Base-by-base conservation (phyloP, 1,284 basidiomycete genomes). In the Takashimella koratensis region DNA sequence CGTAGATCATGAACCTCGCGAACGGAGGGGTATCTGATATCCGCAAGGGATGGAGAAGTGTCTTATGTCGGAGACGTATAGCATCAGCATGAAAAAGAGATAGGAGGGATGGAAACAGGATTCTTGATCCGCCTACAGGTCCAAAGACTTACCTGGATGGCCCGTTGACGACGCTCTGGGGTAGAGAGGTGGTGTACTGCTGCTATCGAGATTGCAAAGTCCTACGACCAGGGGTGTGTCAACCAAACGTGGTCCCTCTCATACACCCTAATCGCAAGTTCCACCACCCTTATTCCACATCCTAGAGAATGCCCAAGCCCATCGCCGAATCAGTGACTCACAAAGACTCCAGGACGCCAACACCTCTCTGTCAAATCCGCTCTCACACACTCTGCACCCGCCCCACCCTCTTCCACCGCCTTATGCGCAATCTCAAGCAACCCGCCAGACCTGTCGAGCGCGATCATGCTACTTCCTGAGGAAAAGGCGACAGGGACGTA, bases 101-200 rank as follows among this genome's bases (percentile, higher is more conserved):
- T 3, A 26, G 54, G 39, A 43, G 23, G 22, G 27, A 8, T 45
- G n/a, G n/a, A n/a, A n/a, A n/a, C n/a, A n/a, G n/a, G n/a, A n/a
- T n/a, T n/a, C n/a, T n/a, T n/a, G 21, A n/a, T n/a, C n/a, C n/a
- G n/a, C n/a, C n/a, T n/a, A n/a, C n/a, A n/a, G n/a, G n/a, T n/a
- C n/a, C n/a, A n/a, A 25, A 25, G 11, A 63, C 77, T 52, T 57
- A 88, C 90, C 78, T 86, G 79, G 4, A 96, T 81, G 1, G 90
- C 85, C n/a, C 79, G 69, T 56, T 78, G 81, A 26, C 93, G 80
- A 27, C 93, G 82, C 52, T 81, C 80, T 11, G 80, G 79, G 0
- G 90, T 94, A 1, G 91, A 85, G 21, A 97, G 80, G 75, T 97
- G 93, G 68, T 97, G 93, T 53, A 97, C 88, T 1, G 93, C 96